A percentile compares a stretch with the other conserved stretches of the same genome.
Conservation (phyloP, 495 filamentous ascomycete genomes). For the Bryoglossum gracile region DNA sequence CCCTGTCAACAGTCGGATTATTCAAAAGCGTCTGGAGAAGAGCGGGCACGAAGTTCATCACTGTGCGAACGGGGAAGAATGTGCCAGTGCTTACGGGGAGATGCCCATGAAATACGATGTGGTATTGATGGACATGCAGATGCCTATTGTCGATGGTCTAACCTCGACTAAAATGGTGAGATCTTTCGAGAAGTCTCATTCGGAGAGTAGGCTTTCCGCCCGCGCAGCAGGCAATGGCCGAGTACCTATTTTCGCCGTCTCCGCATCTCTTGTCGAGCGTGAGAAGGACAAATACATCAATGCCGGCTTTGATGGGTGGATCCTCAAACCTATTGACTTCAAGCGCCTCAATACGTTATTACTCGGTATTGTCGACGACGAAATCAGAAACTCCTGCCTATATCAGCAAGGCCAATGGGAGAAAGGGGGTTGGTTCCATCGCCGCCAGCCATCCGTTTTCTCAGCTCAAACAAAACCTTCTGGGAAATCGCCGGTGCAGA, state of each 20-base stretch:
- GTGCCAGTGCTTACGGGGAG: conserved; percentile 59
- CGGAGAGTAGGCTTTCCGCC: conserved; percentile 35
- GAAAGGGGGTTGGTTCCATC: conserved; percentile 61
- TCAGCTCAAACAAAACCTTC: conserved; percentile 1
- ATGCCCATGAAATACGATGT: conserved; percentile 60
- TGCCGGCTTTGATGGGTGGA: conserved; percentile 89
- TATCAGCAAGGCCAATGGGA: conserved; percentile 66
- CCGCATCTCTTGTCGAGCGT: conserved; percentile 72
- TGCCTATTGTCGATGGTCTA: conserved; percentile 90
- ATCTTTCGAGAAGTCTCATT: conserved; percentile 49
- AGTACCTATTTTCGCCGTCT: conserved; percentile 84
- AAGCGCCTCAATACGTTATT: conserved; percentile 56
- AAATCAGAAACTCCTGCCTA: conserved; percentile 37
- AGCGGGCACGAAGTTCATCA: conserved; percentile 64
- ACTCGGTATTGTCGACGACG: conserved; percentile 45
- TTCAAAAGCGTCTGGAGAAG: conserved; percentile 78
- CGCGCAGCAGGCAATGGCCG: conserved; percentile 44
- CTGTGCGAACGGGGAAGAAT: conserved; percentile 83
- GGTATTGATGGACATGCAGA: conserved; percentile 93
- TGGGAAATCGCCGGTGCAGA: not conserved
- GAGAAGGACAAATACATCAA: conserved; percentile 63
- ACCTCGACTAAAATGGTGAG: conserved; percentile 79
- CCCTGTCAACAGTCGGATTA: conserved; percentile 82
- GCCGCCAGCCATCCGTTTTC: not conserved
- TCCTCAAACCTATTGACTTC: conserved; percentile 71